Evolutionary conservation across 345 rosid genomes (phyloP).

Genomic region (Hibiscus trionum): DNA sequence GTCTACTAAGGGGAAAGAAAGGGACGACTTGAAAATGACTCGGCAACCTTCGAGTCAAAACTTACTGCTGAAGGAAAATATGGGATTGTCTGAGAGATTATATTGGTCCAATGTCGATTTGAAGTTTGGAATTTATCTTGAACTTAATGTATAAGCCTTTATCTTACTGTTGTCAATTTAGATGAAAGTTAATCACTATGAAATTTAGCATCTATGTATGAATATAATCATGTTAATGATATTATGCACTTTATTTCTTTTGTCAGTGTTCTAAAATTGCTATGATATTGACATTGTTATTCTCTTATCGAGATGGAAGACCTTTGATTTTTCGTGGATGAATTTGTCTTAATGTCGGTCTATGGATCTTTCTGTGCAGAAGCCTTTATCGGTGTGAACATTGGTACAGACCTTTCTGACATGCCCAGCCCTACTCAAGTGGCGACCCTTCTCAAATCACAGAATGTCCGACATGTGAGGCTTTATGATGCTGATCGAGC

Average conservation of each 20-base stretch:
- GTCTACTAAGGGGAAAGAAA: background rate
- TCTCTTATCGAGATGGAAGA: constrained; percentile 1
- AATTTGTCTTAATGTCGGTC: background rate
- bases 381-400: constrained; percentile 78
- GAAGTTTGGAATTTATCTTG: background rate
- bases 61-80: background rate
- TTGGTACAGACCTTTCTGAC: constrained; percentile 78
- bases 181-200: background rate
- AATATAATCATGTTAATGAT: background rate
- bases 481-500: constrained; percentile 79
- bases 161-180: background rate
- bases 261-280: background rate
- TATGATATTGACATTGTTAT: background rate
- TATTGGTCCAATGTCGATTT: background rate
- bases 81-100: background rate
- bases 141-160: background rate
- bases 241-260: background rate
- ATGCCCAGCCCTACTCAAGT: constrained; percentile 92
- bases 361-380: constrained; percentile 29
- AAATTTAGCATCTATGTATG: background rate
- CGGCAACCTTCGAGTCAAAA: background rate
- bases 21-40: constrained; percentile 8
- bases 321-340: background rate
- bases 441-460: constrained; percentile 79
- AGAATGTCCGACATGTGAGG: constrained; percentile 68